Base-by-base conservation (phyloP, 805 yeast genomes). In the Sugiyamaella smithiae region DNA sequence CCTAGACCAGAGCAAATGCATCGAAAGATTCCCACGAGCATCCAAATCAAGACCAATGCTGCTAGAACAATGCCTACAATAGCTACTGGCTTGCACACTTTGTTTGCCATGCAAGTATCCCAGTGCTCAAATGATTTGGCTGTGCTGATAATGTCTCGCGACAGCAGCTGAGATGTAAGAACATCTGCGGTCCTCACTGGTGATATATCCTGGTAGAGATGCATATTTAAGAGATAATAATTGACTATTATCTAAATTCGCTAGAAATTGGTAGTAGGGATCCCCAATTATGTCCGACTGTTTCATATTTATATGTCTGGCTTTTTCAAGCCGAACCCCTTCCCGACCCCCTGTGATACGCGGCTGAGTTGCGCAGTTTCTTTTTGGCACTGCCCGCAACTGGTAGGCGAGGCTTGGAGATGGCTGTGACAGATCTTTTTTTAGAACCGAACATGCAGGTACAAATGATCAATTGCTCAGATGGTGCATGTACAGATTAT, bases 51-150 rank as follows among this genome's bases (percentile, higher is more conserved):
- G 0, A 84, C 50, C 1, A 86, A 56, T 0, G 63, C 71, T 0
- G 82, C 91, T 9, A 87, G 59, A 0, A 71, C 78, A 2, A 85
- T 82, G 2, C 85, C 84, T 11, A 85, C 86, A 38, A 86, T 85
- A 3, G 86, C 90, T 17, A 84, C 77, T 49, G 85, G 78, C 61
- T 86, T 87, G 66, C 95, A 87, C 41, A 81, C 72, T 40, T 68
- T 81, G 64, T 85, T 84, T 60, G 75, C 84, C 91, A 85, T 85
- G 67, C 95, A 87, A 2, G 86, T 77, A 60, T 82, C 80, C 93
- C 95, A 86, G 46, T 64, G 56, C 59, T 72, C 77, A 70, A 84
- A 84, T 4, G 85, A 46, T 14, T 50, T 46, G 9, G 50, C 54
- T 5, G 50, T 46, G 3, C 47, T 17, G 11, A 23, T 14, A 19